These are phyloP conservation scores for Musa schizocarpa DNA, from an alignment of 176 grass and related monocot species.

Conservation along the genomic window DNA sequence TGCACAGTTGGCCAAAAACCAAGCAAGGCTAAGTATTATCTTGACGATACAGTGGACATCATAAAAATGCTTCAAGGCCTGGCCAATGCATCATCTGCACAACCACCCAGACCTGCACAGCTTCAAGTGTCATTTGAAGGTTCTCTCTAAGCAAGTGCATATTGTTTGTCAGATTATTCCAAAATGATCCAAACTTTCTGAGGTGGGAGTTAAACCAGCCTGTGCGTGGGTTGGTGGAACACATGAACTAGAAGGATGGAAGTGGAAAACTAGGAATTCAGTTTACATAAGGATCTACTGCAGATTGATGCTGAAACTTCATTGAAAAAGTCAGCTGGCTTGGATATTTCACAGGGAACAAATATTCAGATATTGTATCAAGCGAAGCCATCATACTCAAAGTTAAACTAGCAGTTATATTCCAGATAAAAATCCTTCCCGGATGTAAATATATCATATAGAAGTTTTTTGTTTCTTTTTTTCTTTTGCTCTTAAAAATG, in stretches of 20 bases:
- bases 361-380: not conserved
- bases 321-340: not conserved
- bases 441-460: not conserved
- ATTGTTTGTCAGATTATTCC: not conserved
- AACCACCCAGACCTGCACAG: not conserved
- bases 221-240: not conserved
- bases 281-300: not conserved
- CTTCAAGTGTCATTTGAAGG: slow-evolving; percentile 9
- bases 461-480: not conserved
- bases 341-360: not conserved
- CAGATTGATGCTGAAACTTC: not conserved
- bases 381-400: not conserved
- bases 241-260: not conserved
- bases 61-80: slow-evolving; percentile 32
- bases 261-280: not conserved
- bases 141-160: not conserved
- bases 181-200: not conserved
- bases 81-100: not conserved
- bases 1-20: slow-evolving; percentile 38
- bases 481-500: not conserved
- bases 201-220: not conserved
- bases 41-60: slow-evolving; percentile 27
- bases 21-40: slow-evolving; percentile 35
- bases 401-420: not conserved
- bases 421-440: not conserved